Evolutionary conservation across 2,329 filamentous ascomycete species (phyloP).

Genomic region (Dothidotthia symphoricarpi): DNA sequence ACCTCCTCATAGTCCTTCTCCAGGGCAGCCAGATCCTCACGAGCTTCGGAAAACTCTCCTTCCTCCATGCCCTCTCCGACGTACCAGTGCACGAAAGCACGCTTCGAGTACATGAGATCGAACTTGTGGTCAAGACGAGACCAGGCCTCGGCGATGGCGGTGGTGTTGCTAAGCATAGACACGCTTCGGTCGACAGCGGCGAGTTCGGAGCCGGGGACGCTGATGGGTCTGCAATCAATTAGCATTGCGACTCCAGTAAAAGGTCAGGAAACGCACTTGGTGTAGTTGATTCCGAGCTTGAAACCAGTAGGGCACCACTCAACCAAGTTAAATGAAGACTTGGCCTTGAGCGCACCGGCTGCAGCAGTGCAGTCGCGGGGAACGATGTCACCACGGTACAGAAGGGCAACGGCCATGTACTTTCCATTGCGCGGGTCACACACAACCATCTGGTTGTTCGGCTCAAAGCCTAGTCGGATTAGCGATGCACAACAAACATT

Average conservation of each 20-base stretch:
- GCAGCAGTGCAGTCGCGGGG: conserved; percentile 68
- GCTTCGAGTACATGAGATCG: conserved; percentile 77
- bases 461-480: conserved; percentile 62
- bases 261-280: conserved; percentile 40
- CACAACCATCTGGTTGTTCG: conserved; percentile 77
- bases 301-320: conserved; percentile 75
- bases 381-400: conserved; percentile 71
- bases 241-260: conserved; percentile 1
- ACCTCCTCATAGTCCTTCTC: conserved; percentile 88
- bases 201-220: conserved; percentile 93
- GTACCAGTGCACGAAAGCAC: conserved; percentile 75
- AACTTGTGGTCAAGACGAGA: conserved; percentile 72
- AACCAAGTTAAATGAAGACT: conserved; percentile 69
- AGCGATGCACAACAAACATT: conserved; percentile 15
- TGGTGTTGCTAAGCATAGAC: conserved; percentile 74
- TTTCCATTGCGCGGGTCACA: conserved; percentile 73
- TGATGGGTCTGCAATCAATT: conserved; percentile 73
- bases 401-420: conserved; percentile 72
- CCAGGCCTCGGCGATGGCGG: conserved; percentile 71
- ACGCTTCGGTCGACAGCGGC: conserved; percentile 98
- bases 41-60: conserved; percentile 83
- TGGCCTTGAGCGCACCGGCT: conserved; percentile 67
- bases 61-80: conserved; percentile 92
- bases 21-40: conserved; percentile 79
- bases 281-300: conserved; percentile 76